Conservation (phyloP, 108 stramenopile species). For the Skeletonema potamos region DNA sequence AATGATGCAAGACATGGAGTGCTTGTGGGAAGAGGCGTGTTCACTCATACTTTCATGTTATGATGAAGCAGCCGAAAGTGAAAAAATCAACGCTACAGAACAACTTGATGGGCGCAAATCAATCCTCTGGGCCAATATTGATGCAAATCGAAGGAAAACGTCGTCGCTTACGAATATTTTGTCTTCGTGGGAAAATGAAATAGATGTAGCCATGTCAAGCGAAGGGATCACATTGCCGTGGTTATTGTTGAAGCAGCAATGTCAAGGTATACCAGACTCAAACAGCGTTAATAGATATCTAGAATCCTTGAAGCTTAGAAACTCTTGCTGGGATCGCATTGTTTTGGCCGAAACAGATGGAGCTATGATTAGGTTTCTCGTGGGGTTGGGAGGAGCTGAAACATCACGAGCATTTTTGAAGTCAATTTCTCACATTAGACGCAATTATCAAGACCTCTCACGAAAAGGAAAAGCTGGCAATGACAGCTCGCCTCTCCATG, state of each 20-base stretch:
- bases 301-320: slow-evolving; percentile 27
- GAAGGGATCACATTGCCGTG: slow-evolving; percentile 44
- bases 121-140: slow-evolving; percentile 36
- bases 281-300: slow-evolving; percentile 33
- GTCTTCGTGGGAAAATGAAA: slow-evolving; percentile 66
- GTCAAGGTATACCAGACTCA: slow-evolving; percentile 1
- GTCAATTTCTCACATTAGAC: slow-evolving; percentile 40
- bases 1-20: slow-evolving; percentile 42
- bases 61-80: neutral
- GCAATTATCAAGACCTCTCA: slow-evolving; percentile 14
- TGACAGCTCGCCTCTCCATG: slow-evolving; percentile 14
- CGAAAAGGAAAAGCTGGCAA: slow-evolving; percentile 20
- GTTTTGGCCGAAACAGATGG: slow-evolving; percentile 5
- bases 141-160: slow-evolving; percentile 35
- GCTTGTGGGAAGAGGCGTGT: slow-evolving; percentile 39
- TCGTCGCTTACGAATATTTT: slow-evolving; percentile 40
- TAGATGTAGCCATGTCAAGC: slow-evolving; percentile 66
- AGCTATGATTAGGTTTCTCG: slow-evolving; percentile 28
- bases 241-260: slow-evolving; percentile 3
- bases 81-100: slow-evolving; percentile 1
- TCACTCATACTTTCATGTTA: slow-evolving; percentile 12
- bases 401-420: slow-evolving; percentile 63
- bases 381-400: slow-evolving; percentile 65
- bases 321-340: slow-evolving; percentile 31
- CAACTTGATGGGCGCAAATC: slow-evolving; percentile 46